Conservation (phyloP, 2,329 filamentous ascomycete species). For the Alternaria gansuensis region DNA sequence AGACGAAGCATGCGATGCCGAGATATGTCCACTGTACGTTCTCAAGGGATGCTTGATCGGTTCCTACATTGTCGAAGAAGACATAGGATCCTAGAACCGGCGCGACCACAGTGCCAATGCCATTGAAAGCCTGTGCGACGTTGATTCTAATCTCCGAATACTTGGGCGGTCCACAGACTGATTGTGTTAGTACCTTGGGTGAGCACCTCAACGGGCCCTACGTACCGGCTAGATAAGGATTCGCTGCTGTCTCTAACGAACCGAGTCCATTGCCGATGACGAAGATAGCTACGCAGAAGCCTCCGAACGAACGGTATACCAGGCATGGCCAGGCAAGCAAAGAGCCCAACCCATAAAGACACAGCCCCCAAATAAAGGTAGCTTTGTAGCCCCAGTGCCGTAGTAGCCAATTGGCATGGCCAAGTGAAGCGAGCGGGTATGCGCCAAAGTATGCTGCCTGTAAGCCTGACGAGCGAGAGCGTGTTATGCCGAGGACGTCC, state of each 20-base stretch:
- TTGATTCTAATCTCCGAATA: constrained; percentile 68
- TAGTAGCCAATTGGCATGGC: constrained; percentile 60
- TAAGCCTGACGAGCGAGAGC: constrained; percentile 56
- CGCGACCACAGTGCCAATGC: constrained; percentile 66
- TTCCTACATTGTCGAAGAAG: constrained; percentile 66
- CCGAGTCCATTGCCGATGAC: constrained; percentile 62
- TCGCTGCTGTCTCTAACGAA: constrained; percentile 67
- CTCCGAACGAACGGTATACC: constrained; percentile 64
- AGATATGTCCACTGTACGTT: constrained; percentile 73
- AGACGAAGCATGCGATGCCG: constrained; percentile 68
- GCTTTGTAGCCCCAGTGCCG: constrained; percentile 60
- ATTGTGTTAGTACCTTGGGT: neutral
- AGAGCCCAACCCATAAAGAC: constrained; percentile 65
- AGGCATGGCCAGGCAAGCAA: constrained; percentile 68
- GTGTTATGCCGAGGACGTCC: constrained; percentile 55
- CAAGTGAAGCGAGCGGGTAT: constrained; percentile 60
- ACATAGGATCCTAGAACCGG: constrained; percentile 68
- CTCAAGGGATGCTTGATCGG: constrained; percentile 60
- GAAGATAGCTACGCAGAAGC: constrained; percentile 68
- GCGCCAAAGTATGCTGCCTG: constrained; percentile 62
- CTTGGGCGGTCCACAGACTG: constrained; percentile 65
- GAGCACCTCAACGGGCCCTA: neutral
- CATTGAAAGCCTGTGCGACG: constrained; percentile 67
- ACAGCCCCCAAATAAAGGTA: constrained; percentile 62
- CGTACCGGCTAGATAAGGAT: constrained; percentile 52